Evolutionary conservation across 2,329 filamentous ascomycete species (phyloP).

Genomic region (Magnaporthiopsis incrustans): DNA sequence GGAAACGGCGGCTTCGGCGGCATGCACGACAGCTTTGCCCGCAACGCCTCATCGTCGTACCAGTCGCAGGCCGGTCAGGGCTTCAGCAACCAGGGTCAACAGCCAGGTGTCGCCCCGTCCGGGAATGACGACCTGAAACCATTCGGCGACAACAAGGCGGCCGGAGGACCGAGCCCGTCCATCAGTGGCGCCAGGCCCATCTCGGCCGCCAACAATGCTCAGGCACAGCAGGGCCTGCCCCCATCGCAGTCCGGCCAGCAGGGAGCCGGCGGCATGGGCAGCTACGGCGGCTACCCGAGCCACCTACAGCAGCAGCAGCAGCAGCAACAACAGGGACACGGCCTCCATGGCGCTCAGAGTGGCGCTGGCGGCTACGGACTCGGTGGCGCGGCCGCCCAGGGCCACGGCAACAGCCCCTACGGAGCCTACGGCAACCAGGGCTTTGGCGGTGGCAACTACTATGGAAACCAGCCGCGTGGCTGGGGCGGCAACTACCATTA

Average conservation of each 20-base stretch:
- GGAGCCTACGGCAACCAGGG: constrained; percentile 39
- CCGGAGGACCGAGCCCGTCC: constrained; percentile 47
- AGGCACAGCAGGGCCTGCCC: constrained; percentile 46
- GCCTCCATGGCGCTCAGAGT: constrained; percentile 40
- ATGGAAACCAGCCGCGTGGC: constrained; percentile 42
- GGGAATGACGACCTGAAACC: constrained; percentile 49
- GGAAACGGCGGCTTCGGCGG: constrained; percentile 43
- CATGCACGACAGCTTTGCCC: constrained; percentile 47
- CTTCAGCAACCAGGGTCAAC: constrained; percentile 41
- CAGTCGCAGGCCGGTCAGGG: constrained; percentile 46
- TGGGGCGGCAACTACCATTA: constrained; percentile 52
- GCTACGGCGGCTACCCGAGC: constrained; percentile 47
- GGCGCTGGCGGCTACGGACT: constrained; percentile 38
- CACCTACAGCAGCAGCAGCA: constrained; percentile 34
- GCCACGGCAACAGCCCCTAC: constrained; percentile 47
- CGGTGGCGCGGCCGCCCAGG: constrained; percentile 41
- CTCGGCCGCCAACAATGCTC: constrained; percentile 46
- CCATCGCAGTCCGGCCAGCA: constrained; percentile 47
- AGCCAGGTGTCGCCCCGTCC: constrained; percentile 33
- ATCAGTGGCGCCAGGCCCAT: constrained; percentile 48
- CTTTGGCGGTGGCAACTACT: constrained; percentile 40
- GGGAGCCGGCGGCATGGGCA: constrained; percentile 34
- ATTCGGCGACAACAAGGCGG: constrained; percentile 47
- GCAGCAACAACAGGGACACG: constrained; percentile 7
- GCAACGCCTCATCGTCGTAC: constrained; percentile 40